Evolutionary conservation across 1,284 basidiomycete genomes (phyloP).

Genomic region (Cryptococcus maquisensis): DNA sequence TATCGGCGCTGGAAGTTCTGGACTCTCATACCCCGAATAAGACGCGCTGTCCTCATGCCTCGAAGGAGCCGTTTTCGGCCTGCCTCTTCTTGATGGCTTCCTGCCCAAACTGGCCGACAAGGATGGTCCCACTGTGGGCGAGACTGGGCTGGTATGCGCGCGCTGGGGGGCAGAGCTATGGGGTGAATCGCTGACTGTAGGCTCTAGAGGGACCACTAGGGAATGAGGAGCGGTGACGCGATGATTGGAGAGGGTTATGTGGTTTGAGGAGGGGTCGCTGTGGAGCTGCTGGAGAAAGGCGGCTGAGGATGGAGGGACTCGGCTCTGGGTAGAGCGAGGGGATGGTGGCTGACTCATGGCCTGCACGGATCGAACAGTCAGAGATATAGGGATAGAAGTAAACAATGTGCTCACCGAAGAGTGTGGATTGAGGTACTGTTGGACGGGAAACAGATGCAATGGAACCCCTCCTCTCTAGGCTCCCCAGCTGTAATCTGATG

Average conservation of each 20-base stretch:
- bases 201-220: neutral
- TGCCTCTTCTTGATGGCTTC: slow-evolving; percentile 10
- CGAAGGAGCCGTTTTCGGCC: slow-evolving; percentile 27
- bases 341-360: neutral
- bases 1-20: neutral
- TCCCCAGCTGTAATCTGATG: no score
- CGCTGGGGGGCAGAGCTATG: neutral
- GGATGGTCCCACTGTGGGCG: slow-evolving; percentile 5
- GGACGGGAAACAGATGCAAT: no score
- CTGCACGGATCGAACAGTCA: neutral
- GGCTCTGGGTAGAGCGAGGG: neutral
- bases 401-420: no score
- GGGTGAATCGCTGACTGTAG: no score
- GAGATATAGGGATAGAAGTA: neutral
- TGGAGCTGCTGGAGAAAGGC: slow-evolving; percentile 45
- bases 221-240: slow-evolving; percentile 8
- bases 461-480: no score
- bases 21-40: neutral
- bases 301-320: slow-evolving; percentile 22
- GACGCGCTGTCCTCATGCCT: neutral
- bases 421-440: no score
- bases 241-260: slow-evolving; percentile 34
- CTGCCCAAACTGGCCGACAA: neutral
- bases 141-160: neutral
- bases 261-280: slow-evolving; percentile 40